phyloP scores from a whole-genome alignment of 2,329 filamentous ascomycete species.

The Fusarium sp. region DNA sequence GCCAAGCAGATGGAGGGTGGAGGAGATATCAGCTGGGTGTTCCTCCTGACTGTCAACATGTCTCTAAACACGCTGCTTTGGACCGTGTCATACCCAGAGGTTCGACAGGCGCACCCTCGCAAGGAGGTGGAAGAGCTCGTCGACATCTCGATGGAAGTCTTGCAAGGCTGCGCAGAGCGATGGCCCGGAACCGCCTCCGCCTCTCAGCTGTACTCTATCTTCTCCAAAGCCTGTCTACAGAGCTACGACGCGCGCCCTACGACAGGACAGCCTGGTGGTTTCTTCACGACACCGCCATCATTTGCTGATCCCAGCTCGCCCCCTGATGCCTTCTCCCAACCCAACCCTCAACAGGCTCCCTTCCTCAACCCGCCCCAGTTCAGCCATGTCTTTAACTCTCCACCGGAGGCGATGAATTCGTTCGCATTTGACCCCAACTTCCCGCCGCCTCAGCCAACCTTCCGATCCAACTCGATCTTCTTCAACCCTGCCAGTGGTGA shows the following conservation, averaged over 20 bases:
- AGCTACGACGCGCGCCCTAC: constrained; percentile 76
- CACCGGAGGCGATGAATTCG: constrained; percentile 64
- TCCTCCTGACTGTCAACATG: constrained; percentile 90
- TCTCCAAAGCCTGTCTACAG: constrained; percentile 87
- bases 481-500: constrained; percentile 68
- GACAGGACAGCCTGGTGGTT: constrained; percentile 43
- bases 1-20: constrained; percentile 81
- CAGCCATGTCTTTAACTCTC: constrained; percentile 68
- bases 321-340: constrained; percentile 46
- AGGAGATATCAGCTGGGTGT: constrained; percentile 92
- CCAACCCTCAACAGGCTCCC: constrained; percentile 50
- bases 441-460: constrained; percentile 62
- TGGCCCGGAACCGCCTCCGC: constrained; percentile 94
- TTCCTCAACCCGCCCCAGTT: constrained; percentile 67
- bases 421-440: constrained; percentile 59
- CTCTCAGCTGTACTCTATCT: constrained; percentile 85
- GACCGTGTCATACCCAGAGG: constrained; percentile 88
- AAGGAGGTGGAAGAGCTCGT: constrained; percentile 83
- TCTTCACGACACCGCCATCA: constrained; percentile 51
- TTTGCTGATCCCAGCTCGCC: constrained; percentile 48
- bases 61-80: constrained; percentile 91
- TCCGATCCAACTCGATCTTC: constrained; percentile 76
- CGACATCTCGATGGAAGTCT: constrained; percentile 79
- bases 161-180: constrained; percentile 83
- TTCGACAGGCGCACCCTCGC: constrained; percentile 77